Percentiles rank a stretch among this genome's conserved stretches.
Conservation (phyloP, 1,284 basidiomycete genomes). For the Sanghuangporus baumii region DNA sequence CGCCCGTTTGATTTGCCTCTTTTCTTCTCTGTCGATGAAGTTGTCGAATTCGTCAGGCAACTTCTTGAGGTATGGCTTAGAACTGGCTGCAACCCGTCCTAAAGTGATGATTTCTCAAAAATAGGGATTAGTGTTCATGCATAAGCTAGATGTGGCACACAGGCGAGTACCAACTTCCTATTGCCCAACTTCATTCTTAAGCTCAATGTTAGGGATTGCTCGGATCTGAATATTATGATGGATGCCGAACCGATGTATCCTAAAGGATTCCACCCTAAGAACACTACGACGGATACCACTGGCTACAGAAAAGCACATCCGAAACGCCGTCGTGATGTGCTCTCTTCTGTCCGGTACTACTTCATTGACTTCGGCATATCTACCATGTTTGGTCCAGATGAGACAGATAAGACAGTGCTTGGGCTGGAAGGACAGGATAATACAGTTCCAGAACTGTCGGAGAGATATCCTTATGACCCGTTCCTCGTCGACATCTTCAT, state of each 20-base stretch:
- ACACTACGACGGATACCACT: constrained; percentile 8
- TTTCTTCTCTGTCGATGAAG: constrained; percentile 10
- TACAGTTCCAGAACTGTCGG: constrained; percentile 5
- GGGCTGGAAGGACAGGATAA: neutral
- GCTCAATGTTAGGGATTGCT: neutral
- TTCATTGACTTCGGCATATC: constrained; percentile 29
- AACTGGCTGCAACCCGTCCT: neutral
- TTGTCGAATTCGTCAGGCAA: constrained; percentile 10
- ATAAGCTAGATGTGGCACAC: constrained; percentile 2
- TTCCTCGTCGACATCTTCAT: constrained; percentile 9
- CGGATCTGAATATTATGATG: constrained; percentile 24
- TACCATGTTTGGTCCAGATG: constrained; percentile 1
- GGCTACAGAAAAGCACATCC: neutral
- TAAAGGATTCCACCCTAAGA: constrained; percentile 20
- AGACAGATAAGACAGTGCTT: neutral
- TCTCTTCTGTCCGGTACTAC: constrained; percentile 22
- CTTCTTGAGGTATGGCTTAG: constrained; percentile 4
- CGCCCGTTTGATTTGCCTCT: neutral
- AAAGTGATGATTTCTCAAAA: neutral
- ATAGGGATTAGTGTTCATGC: constrained; percentile 1
- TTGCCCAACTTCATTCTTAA: neutral
- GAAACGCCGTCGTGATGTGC: neutral
- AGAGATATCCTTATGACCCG: neutral
- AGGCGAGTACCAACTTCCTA: neutral
- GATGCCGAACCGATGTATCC: constrained; percentile 26